A percentile compares a stretch with the other conserved stretches of the same genome.
Evolutionary conservation across 2,329 filamentous ascomycete species (phyloP).

Genomic region (Cytospora paraplurivora): DNA sequence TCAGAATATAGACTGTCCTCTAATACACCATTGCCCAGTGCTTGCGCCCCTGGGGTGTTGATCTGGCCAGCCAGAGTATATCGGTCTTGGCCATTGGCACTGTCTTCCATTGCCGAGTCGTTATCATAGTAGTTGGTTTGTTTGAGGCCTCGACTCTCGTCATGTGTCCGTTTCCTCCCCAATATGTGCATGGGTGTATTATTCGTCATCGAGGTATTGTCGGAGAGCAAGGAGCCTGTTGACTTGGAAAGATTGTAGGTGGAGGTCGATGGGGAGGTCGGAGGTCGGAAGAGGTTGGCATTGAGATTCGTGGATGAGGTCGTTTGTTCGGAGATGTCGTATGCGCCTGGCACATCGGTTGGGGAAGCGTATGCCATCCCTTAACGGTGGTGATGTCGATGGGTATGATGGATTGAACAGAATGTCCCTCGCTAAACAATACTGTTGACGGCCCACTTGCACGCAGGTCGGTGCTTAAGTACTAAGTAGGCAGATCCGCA

Average conservation of each 20-base stretch:
- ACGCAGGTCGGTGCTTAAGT: background rate
- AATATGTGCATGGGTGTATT: constrained; percentile 37
- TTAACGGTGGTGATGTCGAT: background rate
- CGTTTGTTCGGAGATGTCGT: constrained; percentile 34
- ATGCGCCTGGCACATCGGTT: constrained; percentile 39
- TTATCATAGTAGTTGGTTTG: constrained; percentile 38
- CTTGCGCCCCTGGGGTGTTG: constrained; percentile 45
- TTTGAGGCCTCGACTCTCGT: constrained; percentile 35
- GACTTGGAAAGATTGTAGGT: constrained; percentile 39
- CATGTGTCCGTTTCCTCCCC: constrained; percentile 50
- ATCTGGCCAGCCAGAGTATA: constrained; percentile 59
- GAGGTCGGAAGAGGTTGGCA: constrained; percentile 40
- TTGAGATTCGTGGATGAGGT: constrained; percentile 34
- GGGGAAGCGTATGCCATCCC: constrained; percentile 37
- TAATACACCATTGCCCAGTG: constrained; percentile 40
- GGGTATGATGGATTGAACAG: background rate
- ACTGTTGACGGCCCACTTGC: background rate
- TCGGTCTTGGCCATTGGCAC: constrained; percentile 34
- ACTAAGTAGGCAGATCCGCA: background rate
- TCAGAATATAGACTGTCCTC: constrained; percentile 61
- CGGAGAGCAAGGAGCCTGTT: constrained; percentile 44
- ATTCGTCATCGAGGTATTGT: constrained; percentile 36
- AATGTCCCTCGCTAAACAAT: background rate
- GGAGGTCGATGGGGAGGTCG: constrained; percentile 34
- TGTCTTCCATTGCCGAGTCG: constrained; percentile 33